Percentiles rank a stretch among this genome's conserved stretches.
phyloP scores from a whole-genome alignment of 2,329 filamentous ascomycete species.

The Graphilbum fragrans region DNA sequence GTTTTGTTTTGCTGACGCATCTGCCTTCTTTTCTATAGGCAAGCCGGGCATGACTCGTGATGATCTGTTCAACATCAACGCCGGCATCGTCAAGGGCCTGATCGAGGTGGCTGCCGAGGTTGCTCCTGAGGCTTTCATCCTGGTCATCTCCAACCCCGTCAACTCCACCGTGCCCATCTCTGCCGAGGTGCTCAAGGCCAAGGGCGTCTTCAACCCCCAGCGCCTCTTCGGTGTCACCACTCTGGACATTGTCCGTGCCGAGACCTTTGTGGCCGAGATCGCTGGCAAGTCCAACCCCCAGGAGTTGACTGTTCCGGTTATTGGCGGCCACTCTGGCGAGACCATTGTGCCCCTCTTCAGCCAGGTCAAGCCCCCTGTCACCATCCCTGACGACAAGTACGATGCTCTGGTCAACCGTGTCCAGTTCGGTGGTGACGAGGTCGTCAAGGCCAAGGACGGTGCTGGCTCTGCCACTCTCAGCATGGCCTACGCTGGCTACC shows the following conservation, averaged over 20 bases:
- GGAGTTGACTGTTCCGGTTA: slow-evolving; percentile 77
- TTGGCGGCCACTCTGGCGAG: slow-evolving; percentile 95
- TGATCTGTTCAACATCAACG: slow-evolving; percentile 99
- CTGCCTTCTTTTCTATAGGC: slow-evolving; percentile 37
- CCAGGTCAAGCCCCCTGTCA: slow-evolving; percentile 67
- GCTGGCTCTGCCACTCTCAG: slow-evolving; percentile 73
- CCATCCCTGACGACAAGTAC: slow-evolving; percentile 81
- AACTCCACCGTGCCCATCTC: slow-evolving; percentile 98
- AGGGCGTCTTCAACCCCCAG: slow-evolving; percentile 87
- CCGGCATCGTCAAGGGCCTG: slow-evolving; percentile 90
- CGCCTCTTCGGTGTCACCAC: slow-evolving; percentile 98
- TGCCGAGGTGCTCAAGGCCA: slow-evolving; percentile 89
- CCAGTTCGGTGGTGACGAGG: slow-evolving; percentile 94
- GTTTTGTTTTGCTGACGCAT: not conserved
- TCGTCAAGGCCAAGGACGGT: slow-evolving; percentile 77
- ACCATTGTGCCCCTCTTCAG: slow-evolving; percentile 98
- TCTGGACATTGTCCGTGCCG: slow-evolving; percentile 92
- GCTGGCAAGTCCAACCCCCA: slow-evolving; percentile 71
- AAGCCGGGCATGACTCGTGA: slow-evolving; percentile 99
- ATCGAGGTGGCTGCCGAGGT: slow-evolving; percentile 79
- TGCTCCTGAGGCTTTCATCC: slow-evolving; percentile 84
- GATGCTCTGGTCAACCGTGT: slow-evolving; percentile 86
- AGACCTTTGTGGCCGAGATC: slow-evolving; percentile 88
- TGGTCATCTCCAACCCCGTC: slow-evolving; percentile 98
- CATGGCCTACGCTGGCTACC: slow-evolving; percentile 88